Conservation (phyloP, 1,284 basidiomycete species). For the Cutaneotrichosporon arboriforme region DNA sequence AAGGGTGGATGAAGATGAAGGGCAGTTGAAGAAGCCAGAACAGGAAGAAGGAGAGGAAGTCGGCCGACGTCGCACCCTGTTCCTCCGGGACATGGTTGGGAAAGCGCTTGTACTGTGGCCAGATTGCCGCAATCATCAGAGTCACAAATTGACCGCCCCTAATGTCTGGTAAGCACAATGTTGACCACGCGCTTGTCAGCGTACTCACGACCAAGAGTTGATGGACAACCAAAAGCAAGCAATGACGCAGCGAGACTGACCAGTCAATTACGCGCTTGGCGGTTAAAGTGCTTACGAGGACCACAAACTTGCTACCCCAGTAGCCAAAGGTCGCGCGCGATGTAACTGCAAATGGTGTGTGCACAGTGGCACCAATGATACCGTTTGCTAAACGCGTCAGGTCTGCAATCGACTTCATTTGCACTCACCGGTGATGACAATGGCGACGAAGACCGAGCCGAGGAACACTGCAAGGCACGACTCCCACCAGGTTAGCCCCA, state of each 20-base stretch:
- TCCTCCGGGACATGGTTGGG: slow-evolving; percentile 19
- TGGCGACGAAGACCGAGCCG: slow-evolving; percentile 6
- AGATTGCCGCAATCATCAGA: slow-evolving; percentile 23
- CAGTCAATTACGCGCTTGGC: background rate
- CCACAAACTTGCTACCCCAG: slow-evolving; percentile 51
- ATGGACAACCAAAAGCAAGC: slow-evolving; percentile 69
- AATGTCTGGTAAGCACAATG: slow-evolving; percentile 12
- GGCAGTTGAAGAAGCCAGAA: slow-evolving; percentile 58
- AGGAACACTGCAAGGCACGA: slow-evolving; percentile 16
- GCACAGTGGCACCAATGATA: slow-evolving; percentile 62
- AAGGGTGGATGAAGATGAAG: slow-evolving; percentile 66
- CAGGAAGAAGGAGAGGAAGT: slow-evolving; percentile 60
- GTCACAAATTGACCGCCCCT: slow-evolving; percentile 26
- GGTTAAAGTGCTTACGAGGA: slow-evolving; percentile 54
- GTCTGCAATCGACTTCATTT: no score
- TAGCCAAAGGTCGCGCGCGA: slow-evolving; percentile 70
- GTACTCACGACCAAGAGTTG: slow-evolving; percentile 50
- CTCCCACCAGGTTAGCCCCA: slow-evolving; percentile 41
- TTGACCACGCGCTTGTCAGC: background rate
- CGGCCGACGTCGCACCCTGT: slow-evolving; percentile 44
- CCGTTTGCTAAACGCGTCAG: slow-evolving; percentile 51
- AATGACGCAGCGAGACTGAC: slow-evolving; percentile 47
- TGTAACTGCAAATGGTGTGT: slow-evolving; percentile 61
- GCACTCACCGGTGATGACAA: slow-evolving; percentile 11
- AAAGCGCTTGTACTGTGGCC: slow-evolving; percentile 20